phyloP scores from a whole-genome alignment of 2,329 filamentous ascomycete species.

The Rasamsonia emersonii region DNA sequence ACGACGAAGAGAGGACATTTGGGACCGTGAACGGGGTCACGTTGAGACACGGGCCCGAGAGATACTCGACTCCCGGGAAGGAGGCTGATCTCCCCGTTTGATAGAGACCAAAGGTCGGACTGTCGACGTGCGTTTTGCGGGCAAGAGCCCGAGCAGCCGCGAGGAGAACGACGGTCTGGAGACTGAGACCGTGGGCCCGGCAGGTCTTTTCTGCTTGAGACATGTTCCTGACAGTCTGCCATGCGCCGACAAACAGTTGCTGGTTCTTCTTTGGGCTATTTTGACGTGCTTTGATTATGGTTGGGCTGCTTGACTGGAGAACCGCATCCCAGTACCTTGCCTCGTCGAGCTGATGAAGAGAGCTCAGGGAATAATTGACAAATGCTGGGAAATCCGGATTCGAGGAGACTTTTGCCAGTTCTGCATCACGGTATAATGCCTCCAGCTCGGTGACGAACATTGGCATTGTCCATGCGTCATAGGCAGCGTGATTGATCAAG shows the following conservation, averaged over 20 bases:
- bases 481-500: constrained; percentile 27
- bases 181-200: constrained; percentile 13
- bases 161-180: constrained; percentile 22
- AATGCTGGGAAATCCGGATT: constrained; percentile 16
- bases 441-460: constrained; percentile 23
- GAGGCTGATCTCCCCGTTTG: constrained; percentile 23
- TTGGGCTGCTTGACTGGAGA: constrained; percentile 11
- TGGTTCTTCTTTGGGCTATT: constrained; percentile 5
- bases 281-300: constrained; percentile 10
- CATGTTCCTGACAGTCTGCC: constrained; percentile 17
- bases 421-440: constrained; percentile 16
- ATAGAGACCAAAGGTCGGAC: constrained; percentile 23
- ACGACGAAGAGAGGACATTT: constrained; percentile 5
- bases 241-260: constrained; percentile 15
- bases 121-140: constrained; percentile 10
- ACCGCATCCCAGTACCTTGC: constrained; percentile 17
- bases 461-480: constrained; percentile 29
- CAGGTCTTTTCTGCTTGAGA: constrained; percentile 13
- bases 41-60: constrained; percentile 24
- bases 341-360: constrained; percentile 12
- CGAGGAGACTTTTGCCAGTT: constrained; percentile 4
- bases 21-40: constrained; percentile 19
- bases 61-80: constrained; percentile 16
- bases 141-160: constrained; percentile 20
- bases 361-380: constrained; percentile 16